phyloP scores from a whole-genome alignment of 129 eudicot species.

The Smallanthus sonchifolius region DNA sequence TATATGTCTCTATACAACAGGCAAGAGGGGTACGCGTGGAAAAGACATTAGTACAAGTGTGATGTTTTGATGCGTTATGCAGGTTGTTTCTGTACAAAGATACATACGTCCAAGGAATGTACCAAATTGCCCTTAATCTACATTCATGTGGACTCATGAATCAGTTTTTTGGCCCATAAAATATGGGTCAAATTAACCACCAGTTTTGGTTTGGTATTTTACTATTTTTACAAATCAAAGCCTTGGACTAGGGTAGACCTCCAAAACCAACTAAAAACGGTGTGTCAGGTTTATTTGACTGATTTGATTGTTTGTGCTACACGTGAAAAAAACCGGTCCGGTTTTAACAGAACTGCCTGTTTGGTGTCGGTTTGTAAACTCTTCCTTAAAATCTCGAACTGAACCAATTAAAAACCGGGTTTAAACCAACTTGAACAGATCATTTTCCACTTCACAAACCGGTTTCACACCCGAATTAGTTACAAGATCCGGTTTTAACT shows the following conservation, averaged over 20 bases:
- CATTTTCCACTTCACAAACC: too few relatives aligned
- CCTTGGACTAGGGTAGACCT: background rate
- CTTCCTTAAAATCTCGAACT: too few relatives aligned
- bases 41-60: constrained; percentile 8
- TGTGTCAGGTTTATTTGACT: too few relatives aligned
- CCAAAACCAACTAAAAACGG: background rate
- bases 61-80: constrained; percentile 17
- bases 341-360: too few relatives aligned
- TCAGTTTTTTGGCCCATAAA: background rate
- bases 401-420: too few relatives aligned
- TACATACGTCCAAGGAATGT: background rate
- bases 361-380: too few relatives aligned
- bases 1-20: background rate
- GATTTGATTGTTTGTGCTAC: too few relatives aligned
- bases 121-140: constrained; percentile 3
- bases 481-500: too few relatives aligned
- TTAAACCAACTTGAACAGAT: too few relatives aligned
- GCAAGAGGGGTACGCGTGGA: constrained; percentile 25
- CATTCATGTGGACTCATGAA: background rate
- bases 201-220: background rate
- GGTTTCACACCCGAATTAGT: too few relatives aligned
- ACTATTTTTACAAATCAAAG: background rate
- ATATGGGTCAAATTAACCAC: background rate
- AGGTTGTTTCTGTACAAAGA: background rate
- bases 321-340: too few relatives aligned